These are phyloP conservation scores for Suillus plorans DNA, from an alignment of 768 basidiomycete genomes.

Conservation along the genomic window DNA sequence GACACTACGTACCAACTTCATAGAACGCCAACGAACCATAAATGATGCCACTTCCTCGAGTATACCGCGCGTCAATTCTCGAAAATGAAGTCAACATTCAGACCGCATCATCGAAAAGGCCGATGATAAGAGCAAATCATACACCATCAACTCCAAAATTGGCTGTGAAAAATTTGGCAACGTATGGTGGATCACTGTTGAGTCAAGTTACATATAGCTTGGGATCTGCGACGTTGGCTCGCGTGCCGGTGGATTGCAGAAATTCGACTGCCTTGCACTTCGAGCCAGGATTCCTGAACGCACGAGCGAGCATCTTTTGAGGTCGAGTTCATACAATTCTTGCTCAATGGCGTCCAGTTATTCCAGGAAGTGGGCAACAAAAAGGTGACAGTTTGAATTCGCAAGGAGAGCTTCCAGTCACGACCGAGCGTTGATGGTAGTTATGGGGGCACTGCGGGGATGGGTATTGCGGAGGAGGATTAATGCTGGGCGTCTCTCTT, in stretches of 20 bases:
- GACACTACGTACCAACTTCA: no score
- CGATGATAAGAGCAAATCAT: not conserved
- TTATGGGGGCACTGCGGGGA: slow-evolving; percentile 16
- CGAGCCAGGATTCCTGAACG: not conserved
- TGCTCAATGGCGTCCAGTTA: slow-evolving; percentile 8
- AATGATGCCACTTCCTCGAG: no score
- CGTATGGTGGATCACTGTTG: no score
- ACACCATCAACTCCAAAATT: no score
- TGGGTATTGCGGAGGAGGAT: slow-evolving; percentile 48
- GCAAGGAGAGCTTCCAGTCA: slow-evolving; percentile 80
- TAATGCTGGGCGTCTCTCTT: slow-evolving; percentile 29
- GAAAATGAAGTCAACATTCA: not conserved
- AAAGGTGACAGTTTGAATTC: slow-evolving; percentile 48
- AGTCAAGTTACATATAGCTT: not conserved
- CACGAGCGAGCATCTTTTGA: not conserved
- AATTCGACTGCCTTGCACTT: not conserved
- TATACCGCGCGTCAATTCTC: no score
- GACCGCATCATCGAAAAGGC: not conserved
- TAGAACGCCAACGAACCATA: no score
- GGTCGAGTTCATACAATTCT: not conserved
- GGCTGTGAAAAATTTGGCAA: not conserved
- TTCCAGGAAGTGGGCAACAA: slow-evolving; percentile 9
- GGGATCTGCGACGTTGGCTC: not conserved
- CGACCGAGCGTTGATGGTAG: slow-evolving; percentile 65
- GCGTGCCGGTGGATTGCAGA: not conserved